Evolutionary conservation across 1,284 basidiomycete species (phyloP).

Genomic region (Coniferiporia weirii): DNA sequence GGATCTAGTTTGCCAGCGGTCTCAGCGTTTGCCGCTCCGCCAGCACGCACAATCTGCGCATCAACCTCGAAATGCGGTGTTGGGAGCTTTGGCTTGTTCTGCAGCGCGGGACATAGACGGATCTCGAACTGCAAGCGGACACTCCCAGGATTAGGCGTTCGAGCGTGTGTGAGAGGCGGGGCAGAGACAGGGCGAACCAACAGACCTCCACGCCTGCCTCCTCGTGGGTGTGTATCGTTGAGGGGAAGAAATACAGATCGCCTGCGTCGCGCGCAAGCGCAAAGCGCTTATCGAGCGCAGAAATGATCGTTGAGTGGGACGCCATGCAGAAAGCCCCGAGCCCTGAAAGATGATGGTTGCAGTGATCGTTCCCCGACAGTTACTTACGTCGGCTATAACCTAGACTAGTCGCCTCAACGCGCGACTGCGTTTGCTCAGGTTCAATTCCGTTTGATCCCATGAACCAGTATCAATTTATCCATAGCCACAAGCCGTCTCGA

Average conservation of each 20-base stretch:
- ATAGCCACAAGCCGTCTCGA: no score
- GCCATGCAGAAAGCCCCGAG: slow-evolving; percentile 16
- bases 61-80: slow-evolving; percentile 39
- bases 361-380: neutral
- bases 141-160: neutral
- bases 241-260: slow-evolving; percentile 75
- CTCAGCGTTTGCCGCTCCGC: neutral
- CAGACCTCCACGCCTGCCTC: slow-evolving; percentile 62
- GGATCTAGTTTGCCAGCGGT: slow-evolving; percentile 48
- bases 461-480: no score
- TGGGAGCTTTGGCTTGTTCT: slow-evolving; percentile 61
- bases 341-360: slow-evolving; percentile 1
- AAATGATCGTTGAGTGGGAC: slow-evolving; percentile 41
- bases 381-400: neutral
- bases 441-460: no score
- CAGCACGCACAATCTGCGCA: slow-evolving; percentile 24
- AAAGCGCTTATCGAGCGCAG: slow-evolving; percentile 53
- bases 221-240: slow-evolving; percentile 51
- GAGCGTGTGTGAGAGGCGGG: neutral
- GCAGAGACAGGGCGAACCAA: neutral
- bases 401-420: no score
- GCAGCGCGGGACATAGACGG: slow-evolving; percentile 73
- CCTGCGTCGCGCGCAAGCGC: slow-evolving; percentile 58
- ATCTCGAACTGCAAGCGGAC: slow-evolving; percentile 63
- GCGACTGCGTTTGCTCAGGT: no score